Base-by-base conservation (phyloP, 805 yeast species). In the Scheffersomyces ergatensis region DNA sequence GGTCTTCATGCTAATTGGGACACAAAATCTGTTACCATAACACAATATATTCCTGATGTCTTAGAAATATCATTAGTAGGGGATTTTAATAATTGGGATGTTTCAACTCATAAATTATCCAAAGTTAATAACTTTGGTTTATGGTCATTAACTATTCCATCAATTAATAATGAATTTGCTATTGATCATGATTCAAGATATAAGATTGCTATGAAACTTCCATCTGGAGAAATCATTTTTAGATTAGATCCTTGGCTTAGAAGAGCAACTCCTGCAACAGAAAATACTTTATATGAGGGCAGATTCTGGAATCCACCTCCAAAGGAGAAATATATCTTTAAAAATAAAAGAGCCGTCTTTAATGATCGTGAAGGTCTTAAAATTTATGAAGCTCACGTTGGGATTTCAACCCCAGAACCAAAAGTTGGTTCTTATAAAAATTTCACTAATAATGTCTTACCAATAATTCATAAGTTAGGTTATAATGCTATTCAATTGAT, bases 321-420 rank as follows among this genome's bases (percentile, higher is more conserved):
- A 1, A 41, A 49, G 0, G 47, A 66, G 18, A 60, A 63, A 14
- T 87, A 88, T 59, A 40, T 53, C 20, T 88, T 86, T 68, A 76
- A 82, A 59, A 62, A 87, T 59, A 39, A 61, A 26, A 71, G 95
- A 48, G 97, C 97, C 0, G 53, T 55, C 7, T 64, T 78, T 23
- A 55, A 56, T 38, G 57, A 60, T 13, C 75, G 80, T 9, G 68
- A 61, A 21, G 75, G 74, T 7, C 65, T 85, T 47, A 82, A 85
- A 59, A 85, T 92, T 41, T 92, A 92, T 64, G 99, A 92, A 65
- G 97, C 97, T 24, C 99, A 92, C 59, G 79, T 87, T 20, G 99
- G 99, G 23, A 92, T 92, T 44, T 89, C 97, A 0, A 81, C 95
- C 2, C 90, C 96, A 1, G 93, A 92, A 43, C 90, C 93, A 25